A percentile compares a stretch with the other conserved stretches of the same genome.
These are phyloP conservation scores for Setomelanomma holmii DNA, from an alignment of 2,329 filamentous ascomycete species.

Conservation along the genomic window DNA sequence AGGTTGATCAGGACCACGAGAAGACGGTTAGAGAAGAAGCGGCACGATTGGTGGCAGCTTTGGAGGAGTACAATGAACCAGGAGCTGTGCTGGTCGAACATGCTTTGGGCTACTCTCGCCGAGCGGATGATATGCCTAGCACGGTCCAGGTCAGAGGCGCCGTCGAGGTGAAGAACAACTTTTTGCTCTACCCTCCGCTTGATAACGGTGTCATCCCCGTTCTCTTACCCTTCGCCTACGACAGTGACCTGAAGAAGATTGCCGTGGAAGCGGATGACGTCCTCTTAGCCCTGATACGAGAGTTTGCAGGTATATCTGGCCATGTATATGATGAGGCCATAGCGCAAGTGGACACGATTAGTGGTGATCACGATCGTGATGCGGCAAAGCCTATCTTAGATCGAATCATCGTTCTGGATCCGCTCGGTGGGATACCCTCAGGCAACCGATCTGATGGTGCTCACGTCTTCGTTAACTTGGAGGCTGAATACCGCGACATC, in stretches of 20 bases:
- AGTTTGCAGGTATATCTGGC: slow-evolving; percentile 71
- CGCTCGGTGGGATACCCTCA: slow-evolving; percentile 82
- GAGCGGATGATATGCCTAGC: slow-evolving; percentile 31
- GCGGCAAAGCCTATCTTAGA: slow-evolving; percentile 63
- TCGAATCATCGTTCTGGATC: slow-evolving; percentile 86
- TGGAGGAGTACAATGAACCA: slow-evolving; percentile 72
- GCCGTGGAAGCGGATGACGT: slow-evolving; percentile 67
- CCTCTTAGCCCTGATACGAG: slow-evolving; percentile 77
- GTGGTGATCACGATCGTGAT: not conserved
- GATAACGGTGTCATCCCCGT: slow-evolving; percentile 74
- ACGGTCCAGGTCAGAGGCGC: slow-evolving; percentile 46
- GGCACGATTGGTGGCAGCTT: slow-evolving; percentile 74
- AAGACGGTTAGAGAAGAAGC: slow-evolving; percentile 67
- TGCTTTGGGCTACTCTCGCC: slow-evolving; percentile 51
- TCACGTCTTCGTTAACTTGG: slow-evolving; percentile 90
- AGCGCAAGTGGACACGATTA: not conserved
- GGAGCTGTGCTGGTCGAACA: slow-evolving; percentile 74
- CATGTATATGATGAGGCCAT: not conserved
- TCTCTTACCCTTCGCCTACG: slow-evolving; percentile 70
- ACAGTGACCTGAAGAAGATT: slow-evolving; percentile 52
- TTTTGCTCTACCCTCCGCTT: slow-evolving; percentile 69
- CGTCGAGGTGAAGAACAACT: slow-evolving; percentile 52
- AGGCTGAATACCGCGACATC: slow-evolving; percentile 82
- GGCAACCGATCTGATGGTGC: slow-evolving; percentile 65
- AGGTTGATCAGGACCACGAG: slow-evolving; percentile 44